Conservation (phyloP, 2,329 filamentous ascomycete species). For the Lachnum nothofagi region DNA sequence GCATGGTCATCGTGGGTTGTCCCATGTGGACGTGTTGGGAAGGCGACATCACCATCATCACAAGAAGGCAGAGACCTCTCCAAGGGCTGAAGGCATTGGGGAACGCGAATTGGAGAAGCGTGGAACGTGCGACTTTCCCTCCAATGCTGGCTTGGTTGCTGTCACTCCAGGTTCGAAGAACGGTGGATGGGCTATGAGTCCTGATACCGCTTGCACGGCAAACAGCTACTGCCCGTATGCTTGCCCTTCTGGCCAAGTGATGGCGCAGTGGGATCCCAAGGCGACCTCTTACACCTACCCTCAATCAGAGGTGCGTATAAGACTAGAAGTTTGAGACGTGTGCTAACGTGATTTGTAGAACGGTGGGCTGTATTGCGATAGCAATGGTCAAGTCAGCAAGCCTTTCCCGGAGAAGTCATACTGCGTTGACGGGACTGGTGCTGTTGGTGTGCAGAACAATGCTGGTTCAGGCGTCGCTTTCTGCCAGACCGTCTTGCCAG, state of each 20-base stretch:
- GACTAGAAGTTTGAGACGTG: too few species aligned
- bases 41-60: conserved; percentile 26
- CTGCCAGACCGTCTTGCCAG: conserved; percentile 74
- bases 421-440: conserved; percentile 64
- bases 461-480: conserved; percentile 59
- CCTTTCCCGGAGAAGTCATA: conserved; percentile 64
- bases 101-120: conserved; percentile 26
- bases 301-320: conserved; percentile 61
- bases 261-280: conserved; percentile 70
- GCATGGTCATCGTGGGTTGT: conserved; percentile 19
- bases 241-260: conserved; percentile 69
- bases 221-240: conserved; percentile 72
- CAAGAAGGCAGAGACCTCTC: conserved; percentile 23
- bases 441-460: conserved; percentile 63
- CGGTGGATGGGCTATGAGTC: conserved; percentile 75
- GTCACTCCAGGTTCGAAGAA: conserved; percentile 62
- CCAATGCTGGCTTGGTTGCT: conserved; percentile 59
- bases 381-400: conserved; percentile 60
- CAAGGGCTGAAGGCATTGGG: conserved; percentile 16
- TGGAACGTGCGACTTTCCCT: conserved; percentile 58
- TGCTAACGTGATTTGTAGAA: conserved; percentile 43
- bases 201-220: conserved; percentile 62
- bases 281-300: conserved; percentile 64
- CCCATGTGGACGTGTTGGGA: conserved; percentile 26
- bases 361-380: conserved; percentile 68